Percentiles rank a stretch among this genome's conserved stretches.
phyloP scores from a whole-genome alignment of 805 yeast species.

The Suhomyces kilbournensis region DNA sequence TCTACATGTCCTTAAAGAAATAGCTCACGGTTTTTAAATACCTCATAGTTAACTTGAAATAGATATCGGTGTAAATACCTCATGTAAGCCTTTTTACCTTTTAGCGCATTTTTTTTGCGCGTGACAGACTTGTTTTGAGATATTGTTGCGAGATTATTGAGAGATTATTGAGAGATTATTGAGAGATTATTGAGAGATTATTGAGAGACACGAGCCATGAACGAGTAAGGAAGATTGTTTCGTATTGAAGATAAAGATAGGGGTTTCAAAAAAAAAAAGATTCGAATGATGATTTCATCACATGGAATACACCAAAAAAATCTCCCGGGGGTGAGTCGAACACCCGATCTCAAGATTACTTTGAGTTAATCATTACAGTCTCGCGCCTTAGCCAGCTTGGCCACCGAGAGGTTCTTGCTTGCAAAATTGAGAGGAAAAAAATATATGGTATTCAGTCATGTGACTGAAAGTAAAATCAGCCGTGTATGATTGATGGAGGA shows the following conservation, averaged over 20 bases:
- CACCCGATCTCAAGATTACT: conserved; percentile 49
- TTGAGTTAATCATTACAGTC: conserved; percentile 38
- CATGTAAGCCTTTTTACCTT: neutral
- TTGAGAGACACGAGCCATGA: neutral
- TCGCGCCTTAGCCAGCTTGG: conserved; percentile 51
- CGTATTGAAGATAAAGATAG: neutral
- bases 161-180: too few relatives aligned
- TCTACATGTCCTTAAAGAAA: neutral
- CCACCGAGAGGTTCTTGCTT: conserved; percentile 35
- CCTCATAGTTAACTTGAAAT: neutral
- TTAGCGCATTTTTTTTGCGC: neutral
- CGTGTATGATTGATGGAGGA: too few relatives aligned
- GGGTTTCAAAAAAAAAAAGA: neutral
- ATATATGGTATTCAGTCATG: too few relatives aligned
- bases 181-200: neutral
- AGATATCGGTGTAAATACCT: neutral
- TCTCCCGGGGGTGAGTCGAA: conserved; percentile 50
- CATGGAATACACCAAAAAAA: conserved; percentile 9
- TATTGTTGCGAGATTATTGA: neutral
- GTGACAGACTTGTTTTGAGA: neutral
- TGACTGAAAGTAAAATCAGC: too few relatives aligned
- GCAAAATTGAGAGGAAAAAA: too few relatives aligned
- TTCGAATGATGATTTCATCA: neutral
- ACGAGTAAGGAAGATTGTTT: neutral
- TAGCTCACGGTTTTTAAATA: neutral